Conservation (phyloP, 164 flowering plant genomes). For the Vitis amurensis region DNA sequence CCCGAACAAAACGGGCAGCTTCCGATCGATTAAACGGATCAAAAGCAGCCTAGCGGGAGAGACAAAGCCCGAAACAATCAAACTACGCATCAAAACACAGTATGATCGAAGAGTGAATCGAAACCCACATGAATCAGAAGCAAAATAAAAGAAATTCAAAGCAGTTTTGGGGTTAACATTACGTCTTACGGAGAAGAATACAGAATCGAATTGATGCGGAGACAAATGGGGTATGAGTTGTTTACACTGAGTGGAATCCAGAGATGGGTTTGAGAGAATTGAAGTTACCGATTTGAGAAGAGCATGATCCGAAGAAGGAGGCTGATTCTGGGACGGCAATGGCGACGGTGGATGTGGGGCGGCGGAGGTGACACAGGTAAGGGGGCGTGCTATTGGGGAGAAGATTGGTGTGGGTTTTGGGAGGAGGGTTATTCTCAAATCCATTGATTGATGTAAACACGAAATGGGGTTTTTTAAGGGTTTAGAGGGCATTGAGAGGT, state of each 20-base stretch:
- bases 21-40: conserved; percentile 64
- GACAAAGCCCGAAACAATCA: conserved; percentile 32
- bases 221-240: conserved; percentile 33
- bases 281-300: conserved; percentile 31
- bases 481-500: no score
- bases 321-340: background rate
- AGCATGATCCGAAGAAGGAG: conserved; percentile 7
- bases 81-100: conserved; percentile 56
- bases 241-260: conserved; percentile 41
- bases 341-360: conserved; percentile 10
- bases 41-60: conserved; percentile 59
- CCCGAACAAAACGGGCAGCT: conserved; percentile 35
- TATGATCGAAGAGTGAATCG: conserved; percentile 58
- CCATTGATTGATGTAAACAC: conserved; percentile 21
- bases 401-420: conserved; percentile 10
- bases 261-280: conserved; percentile 47
- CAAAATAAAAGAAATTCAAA: conserved; percentile 57
- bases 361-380: conserved; percentile 16
- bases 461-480: background rate
- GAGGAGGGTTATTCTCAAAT: conserved; percentile 18
- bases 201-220: conserved; percentile 46
- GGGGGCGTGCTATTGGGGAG: conserved; percentile 22
- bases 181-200: conserved; percentile 31
- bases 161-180: conserved; percentile 52
- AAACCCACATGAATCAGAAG: conserved; percentile 33